Percentiles rank a stretch among this genome's conserved stretches.
phyloP scores from a whole-genome alignment of 2,329 filamentous ascomycete genomes.

The Paraconiothyrium brasiliense region DNA sequence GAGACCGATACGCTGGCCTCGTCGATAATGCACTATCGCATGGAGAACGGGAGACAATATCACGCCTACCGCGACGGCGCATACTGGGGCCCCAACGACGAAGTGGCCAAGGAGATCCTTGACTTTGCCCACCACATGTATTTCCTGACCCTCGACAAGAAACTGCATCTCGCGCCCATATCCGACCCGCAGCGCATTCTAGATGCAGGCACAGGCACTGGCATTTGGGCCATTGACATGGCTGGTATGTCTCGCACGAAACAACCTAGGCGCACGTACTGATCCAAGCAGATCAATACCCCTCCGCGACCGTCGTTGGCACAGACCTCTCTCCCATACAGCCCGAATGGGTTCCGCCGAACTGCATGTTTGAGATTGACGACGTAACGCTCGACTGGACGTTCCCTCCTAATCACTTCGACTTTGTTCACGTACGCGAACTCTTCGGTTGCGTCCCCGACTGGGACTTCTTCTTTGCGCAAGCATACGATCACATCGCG shows the following conservation, averaged over 20 bases:
- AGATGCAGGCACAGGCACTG: slow-evolving; percentile 49
- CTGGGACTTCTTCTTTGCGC: slow-evolving; percentile 55
- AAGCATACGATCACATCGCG: slow-evolving; percentile 47
- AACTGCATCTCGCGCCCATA: slow-evolving; percentile 47
- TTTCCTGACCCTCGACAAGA: slow-evolving; percentile 45
- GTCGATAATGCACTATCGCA: slow-evolving; percentile 47
- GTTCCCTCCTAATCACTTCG: slow-evolving; percentile 47
- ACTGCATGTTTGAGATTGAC: slow-evolving; percentile 59
- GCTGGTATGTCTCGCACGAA: slow-evolving; percentile 21
- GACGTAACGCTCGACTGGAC: slow-evolving; percentile 56
- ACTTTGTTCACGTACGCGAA: slow-evolving; percentile 59
- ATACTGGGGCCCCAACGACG: slow-evolving; percentile 56
- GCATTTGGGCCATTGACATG: slow-evolving; percentile 50
- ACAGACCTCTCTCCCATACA: slow-evolving; percentile 62
- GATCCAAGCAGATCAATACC: slow-evolving; percentile 35
- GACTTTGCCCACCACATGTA: slow-evolving; percentile 56
- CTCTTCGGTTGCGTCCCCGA: slow-evolving; percentile 58
- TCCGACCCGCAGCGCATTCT: slow-evolving; percentile 39
- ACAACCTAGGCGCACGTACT: not conserved
- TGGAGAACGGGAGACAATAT: slow-evolving; percentile 50
- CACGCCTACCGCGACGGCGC: slow-evolving; percentile 49
- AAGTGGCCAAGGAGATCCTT: slow-evolving; percentile 54
- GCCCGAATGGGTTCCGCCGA: slow-evolving; percentile 58
- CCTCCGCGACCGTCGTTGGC: slow-evolving; percentile 49
- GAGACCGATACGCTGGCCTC: slow-evolving; percentile 49